Conservation (phyloP, 768 basidiomycete species). For the Suillus decipiens region DNA sequence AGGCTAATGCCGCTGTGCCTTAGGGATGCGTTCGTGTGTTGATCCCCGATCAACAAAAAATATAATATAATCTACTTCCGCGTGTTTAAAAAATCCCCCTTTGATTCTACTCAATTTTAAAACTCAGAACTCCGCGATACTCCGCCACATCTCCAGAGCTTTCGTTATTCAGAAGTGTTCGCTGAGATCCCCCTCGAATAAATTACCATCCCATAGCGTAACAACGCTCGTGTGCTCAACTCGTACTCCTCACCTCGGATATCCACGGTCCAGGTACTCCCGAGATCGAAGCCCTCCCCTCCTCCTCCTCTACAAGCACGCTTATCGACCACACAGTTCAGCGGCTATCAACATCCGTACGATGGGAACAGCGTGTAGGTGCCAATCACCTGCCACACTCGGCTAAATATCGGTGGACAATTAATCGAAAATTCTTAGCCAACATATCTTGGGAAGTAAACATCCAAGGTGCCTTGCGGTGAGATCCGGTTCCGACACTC, state of each 20-base stretch:
- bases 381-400: constrained; percentile 5
- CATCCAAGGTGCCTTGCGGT: not conserved
- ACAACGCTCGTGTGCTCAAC: no score
- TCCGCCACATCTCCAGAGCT: constrained; percentile 12
- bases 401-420: constrained; percentile 7
- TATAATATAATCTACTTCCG: constrained; percentile 37
- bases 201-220: not conserved
- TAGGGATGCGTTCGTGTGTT: constrained; percentile 41
- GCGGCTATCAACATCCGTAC: constrained; percentile 5
- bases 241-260: constrained; percentile 8
- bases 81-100: constrained; percentile 17
- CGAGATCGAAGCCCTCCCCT: no score
- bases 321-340: constrained; percentile 3
- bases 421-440: constrained; percentile 10
- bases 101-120: constrained; percentile 15
- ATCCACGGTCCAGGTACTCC: not conserved
- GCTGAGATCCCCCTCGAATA: constrained; percentile 18
- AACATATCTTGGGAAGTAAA: not conserved
- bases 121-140: constrained; percentile 33
- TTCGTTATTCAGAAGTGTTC: constrained; percentile 15
- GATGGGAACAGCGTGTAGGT: constrained; percentile 1
- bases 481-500: constrained; percentile 6
- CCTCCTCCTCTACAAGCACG: no score
- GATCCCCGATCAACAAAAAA: constrained; percentile 62
- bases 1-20: constrained; percentile 31